These are phyloP conservation scores for Sarocladium oryzae DNA, from an alignment of 2,329 filamentous ascomycete genomes.

Conservation along the genomic window DNA sequence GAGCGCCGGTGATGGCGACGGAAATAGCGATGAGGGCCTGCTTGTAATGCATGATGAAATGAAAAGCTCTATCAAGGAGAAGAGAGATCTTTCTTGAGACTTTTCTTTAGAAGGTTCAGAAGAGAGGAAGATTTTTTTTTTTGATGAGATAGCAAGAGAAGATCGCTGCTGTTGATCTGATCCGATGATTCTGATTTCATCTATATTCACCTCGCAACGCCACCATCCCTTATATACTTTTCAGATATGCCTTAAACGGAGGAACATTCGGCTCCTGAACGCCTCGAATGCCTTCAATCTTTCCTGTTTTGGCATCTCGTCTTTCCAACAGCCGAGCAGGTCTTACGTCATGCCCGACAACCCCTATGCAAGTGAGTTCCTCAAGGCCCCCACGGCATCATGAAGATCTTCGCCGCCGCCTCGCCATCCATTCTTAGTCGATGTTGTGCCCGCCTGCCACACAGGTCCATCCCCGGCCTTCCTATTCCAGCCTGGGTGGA, in stretches of 20 bases:
- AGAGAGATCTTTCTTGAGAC: too few species aligned
- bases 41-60: not conserved
- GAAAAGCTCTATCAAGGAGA: too few species aligned
- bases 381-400: too few species aligned
- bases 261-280: too few species aligned
- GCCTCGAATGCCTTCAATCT: too few species aligned
- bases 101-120: too few species aligned
- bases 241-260: not conserved
- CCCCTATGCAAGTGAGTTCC: too few species aligned
- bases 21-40: not conserved
- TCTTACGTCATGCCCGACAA: conserved; percentile 6
- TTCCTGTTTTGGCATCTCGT: conserved; percentile 9
- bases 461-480: too few species aligned
- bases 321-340: conserved; percentile 1
- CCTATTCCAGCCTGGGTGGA: not conserved
- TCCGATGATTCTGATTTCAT: too few species aligned
- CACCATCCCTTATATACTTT: not conserved
- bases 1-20: not conserved
- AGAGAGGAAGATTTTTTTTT: too few species aligned
- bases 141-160: too few species aligned
- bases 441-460: not conserved
- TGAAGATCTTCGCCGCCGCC: not conserved
- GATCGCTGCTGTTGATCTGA: not conserved
- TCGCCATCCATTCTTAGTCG: not conserved
- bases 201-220: not conserved